Evolutionary conservation across 2,329 filamentous ascomycete genomes (phyloP), one percentile per base, ranked within the genome.

Genomic region (Didymella lethalis): DNA sequence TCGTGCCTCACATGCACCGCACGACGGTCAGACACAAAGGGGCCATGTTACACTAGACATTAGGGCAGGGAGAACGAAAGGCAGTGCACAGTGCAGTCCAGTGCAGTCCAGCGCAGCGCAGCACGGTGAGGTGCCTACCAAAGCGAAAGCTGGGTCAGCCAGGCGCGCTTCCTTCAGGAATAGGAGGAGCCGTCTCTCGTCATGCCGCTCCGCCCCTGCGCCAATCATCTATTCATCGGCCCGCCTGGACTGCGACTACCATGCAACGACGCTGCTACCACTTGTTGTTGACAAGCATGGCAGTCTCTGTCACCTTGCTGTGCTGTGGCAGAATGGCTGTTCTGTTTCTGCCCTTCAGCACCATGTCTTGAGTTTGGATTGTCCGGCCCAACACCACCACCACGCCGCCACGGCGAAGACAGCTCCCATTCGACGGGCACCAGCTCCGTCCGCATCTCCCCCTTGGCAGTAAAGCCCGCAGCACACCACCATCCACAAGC

Each of bases 151-250:
- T 63, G 63, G 36, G 41, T 53, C 12, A 43, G 11, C 46, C 40
- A 50, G 45, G 56, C 56, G 41, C 56, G 20, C 28, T 29, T 47
- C 14, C 47, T 46, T 43, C 51, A 41, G 48, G 38, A 54, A 59
- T 51, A 59, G 50, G 46, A 59, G 56, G 50, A 59, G 50, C 47
- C 47, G 55, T 49, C 56, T 57, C 62, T 63, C 68, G 64, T 70
- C 67, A 68, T 69, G 59, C 59, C 55, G 59, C 59, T 56, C 58
- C 43, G 55, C 67, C 70, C 68, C 63, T 65, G 65, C 59, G 67
- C 62, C 66, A 66, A 71, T 71, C 70, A 63, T 32, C 26, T 31
- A 26, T 47, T 40, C 11, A 54, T 59, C 48, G 49, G 48, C 61
- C 41, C 54, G 32, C 52, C 55, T 58, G 31, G 52, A 31, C 40